Percentiles rank a stretch among this genome's conserved stretches.
phyloP scores from a whole-genome alignment of 2,329 filamentous ascomycete species.

The Diplodia corticola region DNA sequence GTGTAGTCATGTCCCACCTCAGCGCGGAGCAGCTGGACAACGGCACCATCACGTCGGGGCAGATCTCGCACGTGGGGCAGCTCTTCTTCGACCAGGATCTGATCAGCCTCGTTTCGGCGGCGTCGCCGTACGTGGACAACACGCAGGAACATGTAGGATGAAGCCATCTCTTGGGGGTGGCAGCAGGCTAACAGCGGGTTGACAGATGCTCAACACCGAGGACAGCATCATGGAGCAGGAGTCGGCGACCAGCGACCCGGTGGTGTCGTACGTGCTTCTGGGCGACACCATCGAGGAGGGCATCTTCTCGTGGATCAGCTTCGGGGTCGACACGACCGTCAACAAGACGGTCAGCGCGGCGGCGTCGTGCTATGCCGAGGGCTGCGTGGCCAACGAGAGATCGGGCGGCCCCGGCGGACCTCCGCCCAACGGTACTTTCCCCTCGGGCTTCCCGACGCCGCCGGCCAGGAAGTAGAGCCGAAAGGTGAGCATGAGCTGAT shows the following conservation, averaged over 20 bases:
- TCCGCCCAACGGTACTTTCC: background rate
- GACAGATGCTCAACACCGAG: constrained; percentile 44
- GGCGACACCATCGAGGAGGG: constrained; percentile 48
- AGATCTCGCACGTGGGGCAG: constrained; percentile 58
- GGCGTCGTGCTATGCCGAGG: constrained; percentile 13
- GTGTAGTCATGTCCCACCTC: constrained; percentile 28
- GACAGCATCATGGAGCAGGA: constrained; percentile 54
- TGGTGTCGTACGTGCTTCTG: constrained; percentile 59
- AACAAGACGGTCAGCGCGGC: constrained; percentile 20
- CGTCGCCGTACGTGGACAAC: constrained; percentile 47
- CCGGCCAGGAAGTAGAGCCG: background rate
- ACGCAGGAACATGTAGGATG: constrained; percentile 43
- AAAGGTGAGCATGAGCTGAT: background rate
- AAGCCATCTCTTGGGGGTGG: background rate
- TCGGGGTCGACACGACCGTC: constrained; percentile 16
- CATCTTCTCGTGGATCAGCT: constrained; percentile 36
- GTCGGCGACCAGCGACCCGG: constrained; percentile 52
- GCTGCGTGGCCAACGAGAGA: constrained; percentile 20
- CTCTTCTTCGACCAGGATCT: constrained; percentile 65
- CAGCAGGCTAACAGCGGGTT: background rate
- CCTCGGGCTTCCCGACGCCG: background rate
- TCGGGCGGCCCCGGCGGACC: background rate
- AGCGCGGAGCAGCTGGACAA: constrained; percentile 36
- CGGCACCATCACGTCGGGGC: constrained; percentile 53
- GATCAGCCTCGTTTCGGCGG: constrained; percentile 52